These are phyloP conservation scores for Rhizopogon vinicolor DNA, from an alignment of 768 basidiomycete genomes.

Conservation along the genomic window DNA sequence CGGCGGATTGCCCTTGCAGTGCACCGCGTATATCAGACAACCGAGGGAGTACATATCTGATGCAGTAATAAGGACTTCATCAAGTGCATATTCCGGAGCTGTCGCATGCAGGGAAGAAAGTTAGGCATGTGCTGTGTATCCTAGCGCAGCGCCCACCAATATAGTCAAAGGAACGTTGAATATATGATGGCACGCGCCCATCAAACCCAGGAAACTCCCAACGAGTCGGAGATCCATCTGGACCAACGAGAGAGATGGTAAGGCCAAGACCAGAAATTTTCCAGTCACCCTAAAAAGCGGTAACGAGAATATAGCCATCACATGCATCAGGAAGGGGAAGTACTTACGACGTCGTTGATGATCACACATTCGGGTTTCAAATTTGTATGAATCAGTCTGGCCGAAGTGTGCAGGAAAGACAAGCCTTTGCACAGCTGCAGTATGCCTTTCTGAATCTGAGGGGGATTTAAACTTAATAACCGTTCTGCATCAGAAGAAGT, in stretches of 20 bases:
- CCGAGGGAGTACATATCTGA: conserved; percentile 95
- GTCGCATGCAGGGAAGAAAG: not conserved
- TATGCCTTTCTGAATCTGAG: conserved; percentile 92
- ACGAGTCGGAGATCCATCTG: conserved; percentile 67
- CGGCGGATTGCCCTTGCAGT: conserved; percentile 82
- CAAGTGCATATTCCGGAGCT: conserved; percentile 95
- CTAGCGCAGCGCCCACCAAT: conserved; percentile 51
- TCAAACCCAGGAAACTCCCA: conserved; percentile 95
- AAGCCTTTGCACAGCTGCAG: conserved; percentile 90
- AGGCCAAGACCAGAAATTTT: conserved; percentile 89
- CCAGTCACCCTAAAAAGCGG: conserved; percentile 75
- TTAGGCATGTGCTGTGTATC: not conserved
- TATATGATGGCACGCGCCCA: conserved; percentile 68
- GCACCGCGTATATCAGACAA: conserved; percentile 86
- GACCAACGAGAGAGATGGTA: conserved; percentile 68
- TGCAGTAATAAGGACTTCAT: conserved; percentile 79
- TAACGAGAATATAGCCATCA: not conserved
- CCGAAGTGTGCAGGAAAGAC: conserved; percentile 88
- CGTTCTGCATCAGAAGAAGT: not conserved
- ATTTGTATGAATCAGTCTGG: conserved; percentile 89
- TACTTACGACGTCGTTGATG: conserved; percentile 79
- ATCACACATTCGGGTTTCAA: conserved; percentile 82
- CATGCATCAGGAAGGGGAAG: conserved; percentile 2
- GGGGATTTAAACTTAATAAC: conserved; percentile 5
- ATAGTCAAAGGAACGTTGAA: conserved; percentile 93